These are phyloP conservation scores for Russula sp. DNA, from an alignment of 768 basidiomycete species.

Conservation along the genomic window DNA sequence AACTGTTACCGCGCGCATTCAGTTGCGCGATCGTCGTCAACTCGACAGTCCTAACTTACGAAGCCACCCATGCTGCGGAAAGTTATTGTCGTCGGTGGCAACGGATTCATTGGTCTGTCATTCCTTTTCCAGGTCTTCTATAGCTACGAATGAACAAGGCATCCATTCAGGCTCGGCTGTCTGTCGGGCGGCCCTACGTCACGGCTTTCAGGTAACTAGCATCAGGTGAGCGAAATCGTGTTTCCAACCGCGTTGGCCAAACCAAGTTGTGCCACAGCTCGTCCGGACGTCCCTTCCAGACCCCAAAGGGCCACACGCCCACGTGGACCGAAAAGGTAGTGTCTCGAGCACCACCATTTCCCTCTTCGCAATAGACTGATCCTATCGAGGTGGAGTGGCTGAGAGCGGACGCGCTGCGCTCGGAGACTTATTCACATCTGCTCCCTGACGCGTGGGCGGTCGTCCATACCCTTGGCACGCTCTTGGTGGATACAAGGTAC, in stretches of 20 bases:
- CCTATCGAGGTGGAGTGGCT: slow-evolving; percentile 77
- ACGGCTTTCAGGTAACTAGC: slow-evolving; percentile 84
- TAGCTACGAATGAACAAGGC: not conserved
- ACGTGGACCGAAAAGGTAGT: slow-evolving; percentile 77
- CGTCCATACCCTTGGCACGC: slow-evolving; percentile 90
- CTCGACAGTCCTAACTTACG: not conserved
- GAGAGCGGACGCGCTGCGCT: slow-evolving; percentile 75
- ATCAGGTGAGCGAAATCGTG: slow-evolving; percentile 61
- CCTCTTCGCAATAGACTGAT: slow-evolving; percentile 13
- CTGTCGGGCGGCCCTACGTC: slow-evolving; percentile 80
- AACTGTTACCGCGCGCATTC: not conserved
- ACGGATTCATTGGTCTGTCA: slow-evolving; percentile 85
- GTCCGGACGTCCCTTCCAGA: slow-evolving; percentile 80
- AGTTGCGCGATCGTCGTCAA: not conserved
- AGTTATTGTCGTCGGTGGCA: slow-evolving; percentile 95
- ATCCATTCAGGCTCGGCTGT: slow-evolving; percentile 76
- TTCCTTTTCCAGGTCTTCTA: not conserved
- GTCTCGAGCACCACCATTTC: slow-evolving; percentile 24
- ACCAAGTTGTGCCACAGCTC: slow-evolving; percentile 48
- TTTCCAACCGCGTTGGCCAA: not conserved
- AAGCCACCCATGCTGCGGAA: slow-evolving; percentile 43
- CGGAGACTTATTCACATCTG: slow-evolving; percentile 65
- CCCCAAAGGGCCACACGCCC: slow-evolving; percentile 87
- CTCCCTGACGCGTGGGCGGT: slow-evolving; percentile 69
- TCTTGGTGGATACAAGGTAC: slow-evolving; percentile 79